Evolutionary conservation across 2,329 filamentous ascomycete species (phyloP).

Genomic region (Xylaria sp.): DNA sequence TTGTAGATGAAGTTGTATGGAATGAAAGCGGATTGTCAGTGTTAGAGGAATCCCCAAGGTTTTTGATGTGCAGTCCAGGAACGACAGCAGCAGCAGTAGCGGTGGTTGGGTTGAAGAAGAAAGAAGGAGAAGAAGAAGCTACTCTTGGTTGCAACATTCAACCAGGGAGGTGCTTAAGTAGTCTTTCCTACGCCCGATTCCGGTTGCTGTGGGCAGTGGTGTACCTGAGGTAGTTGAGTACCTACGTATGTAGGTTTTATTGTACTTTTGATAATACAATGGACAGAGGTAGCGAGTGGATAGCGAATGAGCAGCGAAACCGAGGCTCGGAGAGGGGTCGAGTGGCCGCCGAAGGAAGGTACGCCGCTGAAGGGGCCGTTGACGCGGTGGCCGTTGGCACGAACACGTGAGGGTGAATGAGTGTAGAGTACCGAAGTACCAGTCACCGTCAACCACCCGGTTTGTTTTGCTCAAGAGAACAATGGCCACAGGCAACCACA

Average conservation of each 20-base stretch:
- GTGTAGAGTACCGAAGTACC: no score
- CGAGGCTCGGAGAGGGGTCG: not conserved
- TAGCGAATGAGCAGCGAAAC: no score
- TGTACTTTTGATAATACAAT: not conserved
- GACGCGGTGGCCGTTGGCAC: no score
- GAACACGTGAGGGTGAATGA: no score
- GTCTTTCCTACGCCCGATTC: no score
- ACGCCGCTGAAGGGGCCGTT: not conserved
- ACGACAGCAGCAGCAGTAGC: not conserved
- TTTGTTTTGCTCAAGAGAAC: not conserved
- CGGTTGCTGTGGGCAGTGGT: no score
- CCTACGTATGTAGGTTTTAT: no score
- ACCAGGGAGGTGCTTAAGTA: no score
- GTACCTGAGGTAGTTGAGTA: no score
- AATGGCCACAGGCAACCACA: not conserved
- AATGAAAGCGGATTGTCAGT: not conserved
- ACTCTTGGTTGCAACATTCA: no score
- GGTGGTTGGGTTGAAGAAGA: not conserved
- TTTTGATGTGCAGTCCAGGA: not conserved
- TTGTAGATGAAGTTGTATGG: not conserved
- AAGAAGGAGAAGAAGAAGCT: not conserved
- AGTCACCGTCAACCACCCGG: no score
- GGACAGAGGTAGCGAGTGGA: not conserved
- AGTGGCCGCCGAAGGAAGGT: not conserved
- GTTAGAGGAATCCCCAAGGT: not conserved